These are phyloP conservation scores for Lecanicillium sp. DNA, from an alignment of 2,329 filamentous ascomycete genomes.

Conservation along the genomic window DNA sequence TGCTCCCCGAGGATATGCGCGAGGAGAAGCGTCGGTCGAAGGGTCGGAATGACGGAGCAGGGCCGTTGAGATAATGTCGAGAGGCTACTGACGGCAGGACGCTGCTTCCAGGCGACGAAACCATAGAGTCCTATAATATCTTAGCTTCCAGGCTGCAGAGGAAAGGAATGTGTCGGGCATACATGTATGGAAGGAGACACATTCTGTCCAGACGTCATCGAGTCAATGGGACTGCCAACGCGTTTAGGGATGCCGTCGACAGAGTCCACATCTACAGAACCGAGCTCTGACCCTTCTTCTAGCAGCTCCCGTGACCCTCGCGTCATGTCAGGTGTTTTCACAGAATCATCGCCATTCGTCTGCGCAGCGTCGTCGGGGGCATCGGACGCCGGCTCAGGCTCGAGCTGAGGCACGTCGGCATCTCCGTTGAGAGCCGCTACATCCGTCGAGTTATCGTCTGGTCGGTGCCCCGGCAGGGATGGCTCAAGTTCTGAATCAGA, in stretches of 20 bases:
- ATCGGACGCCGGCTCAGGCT: slow-evolving; percentile 4
- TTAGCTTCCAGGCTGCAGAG: slow-evolving; percentile 17
- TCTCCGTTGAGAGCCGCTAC: slow-evolving; percentile 1
- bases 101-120: slow-evolving; percentile 67
- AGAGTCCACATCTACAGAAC: slow-evolving; percentile 29
- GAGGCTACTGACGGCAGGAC: slow-evolving; percentile 62
- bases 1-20: slow-evolving; percentile 55
- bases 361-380: background rate
- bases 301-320: slow-evolving; percentile 21
- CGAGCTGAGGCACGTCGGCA: slow-evolving; percentile 9
- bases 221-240: slow-evolving; percentile 51
- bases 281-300: slow-evolving; percentile 20
- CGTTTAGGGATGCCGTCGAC: slow-evolving; percentile 30
- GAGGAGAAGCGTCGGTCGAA: slow-evolving; percentile 95
- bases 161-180: slow-evolving; percentile 16
- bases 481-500: slow-evolving; percentile 5
- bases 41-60: slow-evolving; percentile 78
- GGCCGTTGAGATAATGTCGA: slow-evolving; percentile 56
- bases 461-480: background rate
- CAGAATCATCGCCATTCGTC: background rate
- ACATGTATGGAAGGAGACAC: slow-evolving; percentile 74
- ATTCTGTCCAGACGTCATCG: slow-evolving; percentile 62
- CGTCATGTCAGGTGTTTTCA: background rate
- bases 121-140: slow-evolving; percentile 45
- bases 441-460: background rate